A percentile compares a stretch with the other conserved stretches of the same genome.
phyloP scores from a whole-genome alignment of 2,329 filamentous ascomycete genomes.

The Verticillium dahliae region DNA sequence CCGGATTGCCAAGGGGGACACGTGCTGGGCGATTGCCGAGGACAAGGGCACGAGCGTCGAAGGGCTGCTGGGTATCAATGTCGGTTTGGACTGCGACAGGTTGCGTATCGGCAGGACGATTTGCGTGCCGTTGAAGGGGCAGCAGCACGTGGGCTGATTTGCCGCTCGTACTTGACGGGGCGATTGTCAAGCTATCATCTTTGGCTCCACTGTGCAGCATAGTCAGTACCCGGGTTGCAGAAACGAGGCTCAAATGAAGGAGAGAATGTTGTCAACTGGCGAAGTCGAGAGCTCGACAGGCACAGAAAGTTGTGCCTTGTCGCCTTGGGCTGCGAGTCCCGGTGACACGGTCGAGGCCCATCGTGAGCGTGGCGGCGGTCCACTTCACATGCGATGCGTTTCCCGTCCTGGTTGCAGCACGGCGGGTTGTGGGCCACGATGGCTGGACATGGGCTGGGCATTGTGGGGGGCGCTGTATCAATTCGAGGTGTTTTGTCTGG shows the following conservation, averaged over 20 bases:
- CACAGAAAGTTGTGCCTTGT: neutral
- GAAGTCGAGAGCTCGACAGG: neutral
- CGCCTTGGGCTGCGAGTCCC: neutral
- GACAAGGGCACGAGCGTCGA: slow-evolving; percentile 34
- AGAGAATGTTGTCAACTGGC: neutral
- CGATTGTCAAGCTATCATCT: neutral
- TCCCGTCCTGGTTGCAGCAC: neutral
- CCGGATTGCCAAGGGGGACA: slow-evolving; percentile 37
- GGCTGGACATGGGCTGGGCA: neutral
- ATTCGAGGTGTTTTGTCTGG: neutral
- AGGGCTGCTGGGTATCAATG: slow-evolving; percentile 36
- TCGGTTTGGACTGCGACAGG: slow-evolving; percentile 38
- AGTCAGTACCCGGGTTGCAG: neutral
- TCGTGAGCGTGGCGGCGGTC: neutral
- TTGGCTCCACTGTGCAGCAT: neutral
- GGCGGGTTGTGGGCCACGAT: neutral
- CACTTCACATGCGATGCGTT: neutral
- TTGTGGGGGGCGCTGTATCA: neutral
- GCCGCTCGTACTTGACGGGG: neutral
- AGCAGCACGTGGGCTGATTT: neutral
- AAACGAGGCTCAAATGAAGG: neutral
- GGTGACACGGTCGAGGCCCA: neutral
- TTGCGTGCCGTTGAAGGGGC: slow-evolving; percentile 32
- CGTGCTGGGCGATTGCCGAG: slow-evolving; percentile 46
- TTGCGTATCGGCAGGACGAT: slow-evolving; percentile 34